phyloP scores from a whole-genome alignment of 2,329 filamentous ascomycete genomes.

The Colletotrichum liaoningense region DNA sequence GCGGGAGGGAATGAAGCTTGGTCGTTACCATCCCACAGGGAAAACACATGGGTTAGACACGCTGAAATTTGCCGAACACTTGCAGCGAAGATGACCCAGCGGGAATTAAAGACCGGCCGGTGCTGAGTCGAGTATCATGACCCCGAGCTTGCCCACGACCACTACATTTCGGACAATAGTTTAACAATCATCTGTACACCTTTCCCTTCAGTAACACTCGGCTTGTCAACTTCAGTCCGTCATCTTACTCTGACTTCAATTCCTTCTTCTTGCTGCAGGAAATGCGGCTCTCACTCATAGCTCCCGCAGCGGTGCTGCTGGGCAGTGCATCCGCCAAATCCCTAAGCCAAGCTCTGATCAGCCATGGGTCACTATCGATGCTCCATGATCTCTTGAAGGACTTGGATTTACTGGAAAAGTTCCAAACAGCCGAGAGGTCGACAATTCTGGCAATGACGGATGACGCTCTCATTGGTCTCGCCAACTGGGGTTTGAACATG shows the following conservation, averaged over 20 bases:
- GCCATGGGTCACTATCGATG: slow-evolving; percentile 1
- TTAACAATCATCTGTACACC: no score
- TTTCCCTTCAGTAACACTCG: no score
- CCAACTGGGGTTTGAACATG: neutral
- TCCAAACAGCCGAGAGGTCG: neutral
- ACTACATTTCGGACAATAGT: neutral
- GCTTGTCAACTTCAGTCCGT: no score
- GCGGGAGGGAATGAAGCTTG: no score
- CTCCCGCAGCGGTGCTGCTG: neutral
- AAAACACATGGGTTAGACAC: no score
- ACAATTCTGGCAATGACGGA: neutral
- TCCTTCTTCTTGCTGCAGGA: no score
- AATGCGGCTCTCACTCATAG: neutral
- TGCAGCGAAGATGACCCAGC: neutral
- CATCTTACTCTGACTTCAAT: neutral
- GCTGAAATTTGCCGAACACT: no score
- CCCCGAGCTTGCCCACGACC: neutral
- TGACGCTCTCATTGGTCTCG: neutral
- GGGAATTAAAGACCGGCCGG: neutral
- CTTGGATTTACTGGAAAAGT: neutral
- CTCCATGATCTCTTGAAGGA: neutral
- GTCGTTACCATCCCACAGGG: no score
- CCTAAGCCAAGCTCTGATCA: neutral
- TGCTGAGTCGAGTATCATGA: neutral
- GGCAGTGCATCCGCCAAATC: neutral